Base-by-base conservation (phyloP, 129 eudicot genomes). In the Smallanthus sonchifolius region DNA sequence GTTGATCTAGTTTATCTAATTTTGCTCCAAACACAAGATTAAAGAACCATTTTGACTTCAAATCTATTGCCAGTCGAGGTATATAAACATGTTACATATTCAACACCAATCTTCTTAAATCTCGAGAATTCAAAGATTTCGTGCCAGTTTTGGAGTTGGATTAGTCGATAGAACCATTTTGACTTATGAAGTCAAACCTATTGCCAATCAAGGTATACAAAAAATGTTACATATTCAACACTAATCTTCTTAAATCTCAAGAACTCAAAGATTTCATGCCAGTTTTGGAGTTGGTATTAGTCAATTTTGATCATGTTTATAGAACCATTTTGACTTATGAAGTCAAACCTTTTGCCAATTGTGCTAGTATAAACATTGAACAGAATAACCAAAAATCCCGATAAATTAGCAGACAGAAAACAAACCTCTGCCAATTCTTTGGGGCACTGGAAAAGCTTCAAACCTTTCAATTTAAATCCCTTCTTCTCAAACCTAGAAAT, bases 401-500 rank as follows among this genome's bases (percentile, higher is more conserved):
- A 7, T 28, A 65, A 57, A 35, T 35, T 20, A 35, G 57, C 43
- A 10, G 19, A 40, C 10, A 67, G 75, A 45, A 70, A 49, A 81
- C 84, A 84, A 66, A 94, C 98, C 97, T 88, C 86, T 4, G 98
- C 98, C 57, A 94, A 81, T 15, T 88, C 91, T 82, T 83, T 49
- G 48, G 98, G 98, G 88, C 96, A 88, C 47, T 83, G 88, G 45
- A 88, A 90, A 68, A 90, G 96, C 87, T 94, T 94, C 84, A 94
- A 85, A 0, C 98, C 98, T 54, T 84, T 94, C 75, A 94, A 69
- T 80, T 94, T 94, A 69, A 94, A 94, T 40, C 98, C 98, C 84
- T 94, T 94, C 69, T 88, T 94, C 87, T 94, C 98, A 83, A 94
- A 94, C 73, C 98, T 90, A 28, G 97, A 83, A 77, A 94, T 94